A percentile compares a stretch with the other conserved stretches of the same genome.
Conservation (phyloP, 345 rosid genomes). For the Moricandia arvensis region DNA sequence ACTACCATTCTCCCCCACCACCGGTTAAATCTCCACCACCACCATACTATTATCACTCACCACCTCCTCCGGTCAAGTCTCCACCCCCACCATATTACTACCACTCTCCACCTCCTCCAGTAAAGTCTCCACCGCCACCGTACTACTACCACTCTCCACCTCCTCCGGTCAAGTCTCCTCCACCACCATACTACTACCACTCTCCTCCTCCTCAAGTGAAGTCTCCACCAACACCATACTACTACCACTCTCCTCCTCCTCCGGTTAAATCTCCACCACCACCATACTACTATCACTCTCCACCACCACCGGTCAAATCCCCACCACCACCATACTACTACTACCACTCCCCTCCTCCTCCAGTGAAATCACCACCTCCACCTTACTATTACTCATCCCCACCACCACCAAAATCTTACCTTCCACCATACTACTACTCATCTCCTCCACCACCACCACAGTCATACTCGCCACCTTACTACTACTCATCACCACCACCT, state of each 20-base stretch:
- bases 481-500: constrained; percentile 61
- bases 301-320: neutral
- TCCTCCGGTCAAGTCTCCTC: too few relatives aligned
- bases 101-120: neutral
- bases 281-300: too few relatives aligned
- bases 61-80: neutral
- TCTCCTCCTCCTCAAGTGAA: too few relatives aligned
- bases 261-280: too few relatives aligned
- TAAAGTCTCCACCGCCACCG: neutral
- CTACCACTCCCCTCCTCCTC: constrained; percentile 41
- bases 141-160: neutral
- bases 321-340: constrained; percentile 35
- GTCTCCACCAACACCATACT: too few relatives aligned
- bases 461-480: constrained; percentile 46
- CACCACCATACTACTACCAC: too few relatives aligned
- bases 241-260: too few relatives aligned
- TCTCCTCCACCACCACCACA: constrained; percentile 40
- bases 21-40: neutral
- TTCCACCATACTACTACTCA: constrained; percentile 36
- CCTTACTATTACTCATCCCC: constrained; percentile 38
- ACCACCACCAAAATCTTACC: constrained; percentile 39
- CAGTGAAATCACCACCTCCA: constrained; percentile 30
- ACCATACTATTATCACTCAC: neutral
- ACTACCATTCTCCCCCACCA: neutral
- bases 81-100: neutral